These are phyloP conservation scores for Brachypodium distachyon DNA, from an alignment of 202 grass and related monocot species.

Conservation along the genomic window DNA sequence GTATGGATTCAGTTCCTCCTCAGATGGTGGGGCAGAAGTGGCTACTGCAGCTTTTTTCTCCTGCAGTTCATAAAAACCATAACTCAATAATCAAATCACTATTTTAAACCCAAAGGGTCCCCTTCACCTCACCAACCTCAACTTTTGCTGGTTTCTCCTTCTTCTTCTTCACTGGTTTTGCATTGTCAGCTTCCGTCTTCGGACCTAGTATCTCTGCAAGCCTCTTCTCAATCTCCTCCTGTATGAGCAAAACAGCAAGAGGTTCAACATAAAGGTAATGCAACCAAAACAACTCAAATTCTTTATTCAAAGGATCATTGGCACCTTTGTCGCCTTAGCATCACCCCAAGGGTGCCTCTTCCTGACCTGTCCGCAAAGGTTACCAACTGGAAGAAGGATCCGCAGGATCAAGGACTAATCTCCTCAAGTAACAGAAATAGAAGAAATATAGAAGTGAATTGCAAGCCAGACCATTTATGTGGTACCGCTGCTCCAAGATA, in stretches of 20 bases:
- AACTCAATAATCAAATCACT: neutral
- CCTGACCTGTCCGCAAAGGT: slow-evolving; percentile 74
- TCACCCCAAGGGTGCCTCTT: slow-evolving; percentile 78
- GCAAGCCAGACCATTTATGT: slow-evolving; percentile 61
- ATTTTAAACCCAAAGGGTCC: neutral
- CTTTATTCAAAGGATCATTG: neutral
- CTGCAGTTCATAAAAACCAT: slow-evolving; percentile 33
- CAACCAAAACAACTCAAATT: neutral
- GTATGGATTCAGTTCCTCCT: slow-evolving; percentile 85
- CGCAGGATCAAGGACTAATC: neutral
- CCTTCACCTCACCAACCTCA: slow-evolving; percentile 41
- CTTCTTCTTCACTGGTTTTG: slow-evolving; percentile 82
- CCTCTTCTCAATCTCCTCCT: slow-evolving; percentile 79
- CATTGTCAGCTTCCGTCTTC: slow-evolving; percentile 75
- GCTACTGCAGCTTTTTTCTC: slow-evolving; percentile 45
- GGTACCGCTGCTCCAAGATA: slow-evolving; percentile 78
- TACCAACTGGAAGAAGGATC: slow-evolving; percentile 51
- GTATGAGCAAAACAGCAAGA: slow-evolving; percentile 19
- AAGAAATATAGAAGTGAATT: neutral
- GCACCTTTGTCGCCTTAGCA: slow-evolving; percentile 74
- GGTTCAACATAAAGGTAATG: neutral
- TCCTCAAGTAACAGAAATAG: neutral
- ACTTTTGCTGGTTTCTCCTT: slow-evolving; percentile 77
- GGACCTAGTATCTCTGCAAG: slow-evolving; percentile 65
- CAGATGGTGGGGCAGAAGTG: slow-evolving; percentile 34